Base-by-base conservation (phyloP, 495 filamentous ascomycete species). In the Trichoderma reesei region DNA sequence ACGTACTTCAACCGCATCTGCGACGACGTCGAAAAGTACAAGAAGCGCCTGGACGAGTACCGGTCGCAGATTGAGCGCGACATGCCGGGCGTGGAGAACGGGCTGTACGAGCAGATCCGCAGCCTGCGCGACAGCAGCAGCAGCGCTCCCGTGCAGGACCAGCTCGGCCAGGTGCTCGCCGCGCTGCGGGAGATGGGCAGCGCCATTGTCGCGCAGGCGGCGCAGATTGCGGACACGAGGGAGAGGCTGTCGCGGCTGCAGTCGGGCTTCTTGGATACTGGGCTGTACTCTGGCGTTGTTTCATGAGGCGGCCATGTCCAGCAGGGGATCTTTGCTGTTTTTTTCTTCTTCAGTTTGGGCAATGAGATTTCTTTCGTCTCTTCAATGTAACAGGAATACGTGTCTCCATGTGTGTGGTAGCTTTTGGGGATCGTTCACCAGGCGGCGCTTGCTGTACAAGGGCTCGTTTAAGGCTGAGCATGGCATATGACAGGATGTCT, bases 41-140 rank as follows among this genome's bases (percentile, higher is more conserved):
- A 92, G 39, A 78, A 81, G 7, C 79, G 75, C 67, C 91, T 92
- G 71, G 82, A 85, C 66, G 74, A 77, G 37, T 90, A 88, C 65
- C 74, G 96, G 60, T 78, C 82, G 59, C 91, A 96, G 72, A 91
- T 96, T 61, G 91, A 96, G 74, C 80, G 84, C 67, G 90, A 94
- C 72, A 78, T 96, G 59, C 79, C 87, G 60, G 85, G 86, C 3
- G 85, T 96, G 31, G 90, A 95, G 70, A 76, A 79, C 9, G 84
- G 82, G 34, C 80, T 90, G 56, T 78, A 87, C 66, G 82, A 86
- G 64, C 87, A 91, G 71, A 82, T 89, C 63, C 85, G 88, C 73
- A 46, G 38, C 38, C 38, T 79, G 86, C 62, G 82, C 89, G 70
- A 78, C 86, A 62, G 80, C 83, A 36, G 80, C 78, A 60, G 80